phyloP scores from a whole-genome alignment of 108 stramenopile species.

The Skeletonema menzelii region DNA sequence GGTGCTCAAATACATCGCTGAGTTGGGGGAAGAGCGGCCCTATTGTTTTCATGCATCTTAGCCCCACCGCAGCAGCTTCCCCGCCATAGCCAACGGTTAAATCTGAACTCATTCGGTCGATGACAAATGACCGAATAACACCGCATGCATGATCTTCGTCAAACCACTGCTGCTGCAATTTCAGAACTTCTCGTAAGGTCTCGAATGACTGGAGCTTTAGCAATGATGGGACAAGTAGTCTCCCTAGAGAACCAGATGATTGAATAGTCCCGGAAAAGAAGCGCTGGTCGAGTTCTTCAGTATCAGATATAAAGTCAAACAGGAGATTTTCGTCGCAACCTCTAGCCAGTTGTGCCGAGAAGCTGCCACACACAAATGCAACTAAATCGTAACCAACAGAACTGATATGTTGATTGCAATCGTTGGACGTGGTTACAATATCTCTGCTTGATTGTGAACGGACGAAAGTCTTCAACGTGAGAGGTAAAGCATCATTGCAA shows the following conservation, averaged over 20 bases:
- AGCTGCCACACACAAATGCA: constrained; percentile 48
- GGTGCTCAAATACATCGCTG: constrained; percentile 28
- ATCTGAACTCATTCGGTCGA: constrained; percentile 1
- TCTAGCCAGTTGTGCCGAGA: constrained; percentile 22
- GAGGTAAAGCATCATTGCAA: constrained; percentile 3
- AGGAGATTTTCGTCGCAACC: constrained; percentile 26
- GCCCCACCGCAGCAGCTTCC: constrained; percentile 7
- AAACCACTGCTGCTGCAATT: constrained; percentile 38
- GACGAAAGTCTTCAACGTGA: constrained; percentile 17
- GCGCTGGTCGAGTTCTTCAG: constrained; percentile 46
- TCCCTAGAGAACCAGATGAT: constrained; percentile 20
- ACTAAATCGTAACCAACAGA: constrained; percentile 27
- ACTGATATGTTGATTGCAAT: constrained; percentile 1
- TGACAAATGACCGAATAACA: constrained; percentile 24
- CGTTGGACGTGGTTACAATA: neutral
- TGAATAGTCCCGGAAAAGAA: constrained; percentile 28
- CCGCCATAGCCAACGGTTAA: neutral
- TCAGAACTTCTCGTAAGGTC: constrained; percentile 25
- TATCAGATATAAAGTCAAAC: constrained; percentile 60
- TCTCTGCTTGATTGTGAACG: neutral
- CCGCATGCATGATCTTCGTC: constrained; percentile 16
- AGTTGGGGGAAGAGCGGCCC: constrained; percentile 56
- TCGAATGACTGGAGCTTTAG: constrained; percentile 29
- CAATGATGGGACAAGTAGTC: constrained; percentile 12
- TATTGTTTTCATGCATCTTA: constrained; percentile 49